Evolutionary conservation across 106 monocot genomes (phyloP).

Genomic region (Chionographis japonica): DNA sequence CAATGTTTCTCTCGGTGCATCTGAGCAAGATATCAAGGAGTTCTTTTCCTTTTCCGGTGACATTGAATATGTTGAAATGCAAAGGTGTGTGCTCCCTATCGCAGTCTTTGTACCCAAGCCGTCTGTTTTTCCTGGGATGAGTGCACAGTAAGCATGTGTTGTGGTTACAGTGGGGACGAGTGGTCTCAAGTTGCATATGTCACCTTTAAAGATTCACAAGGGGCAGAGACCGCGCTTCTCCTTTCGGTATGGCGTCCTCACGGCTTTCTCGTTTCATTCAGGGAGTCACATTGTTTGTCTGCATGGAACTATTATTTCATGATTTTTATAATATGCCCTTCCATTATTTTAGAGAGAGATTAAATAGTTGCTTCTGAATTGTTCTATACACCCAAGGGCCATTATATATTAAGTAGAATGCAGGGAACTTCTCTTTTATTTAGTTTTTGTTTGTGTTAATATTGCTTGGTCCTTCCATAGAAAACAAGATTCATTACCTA

Average conservation of each 20-base stretch:
- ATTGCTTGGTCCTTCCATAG: no score
- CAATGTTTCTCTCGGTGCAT: conserved; percentile 36
- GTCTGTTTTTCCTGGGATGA: not conserved
- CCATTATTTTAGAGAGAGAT: no score
- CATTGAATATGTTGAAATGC: conserved; percentile 32
- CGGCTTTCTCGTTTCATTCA: no score
- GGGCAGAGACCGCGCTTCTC: conserved; percentile 46
- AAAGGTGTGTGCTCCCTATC: conserved; percentile 16
- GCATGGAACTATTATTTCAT: no score
- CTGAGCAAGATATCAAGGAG: conserved; percentile 36
- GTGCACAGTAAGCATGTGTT: not conserved
- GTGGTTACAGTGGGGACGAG: conserved; percentile 32
- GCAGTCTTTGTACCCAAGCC: not conserved
- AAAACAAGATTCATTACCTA: no score
- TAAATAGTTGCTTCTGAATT: no score
- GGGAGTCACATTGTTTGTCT: no score
- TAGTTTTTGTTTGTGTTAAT: no score
- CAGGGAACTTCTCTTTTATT: no score
- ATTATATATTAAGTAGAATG: no score
- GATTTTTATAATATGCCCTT: no score
- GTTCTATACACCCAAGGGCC: no score
- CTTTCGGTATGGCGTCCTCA: conserved; percentile 14
- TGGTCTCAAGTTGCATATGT: conserved; percentile 46
- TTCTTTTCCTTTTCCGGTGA: conserved; percentile 55
- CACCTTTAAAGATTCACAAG: conserved; percentile 42